Conservation (phyloP, 129 eudicot genomes). For the Logfia minima region DNA sequence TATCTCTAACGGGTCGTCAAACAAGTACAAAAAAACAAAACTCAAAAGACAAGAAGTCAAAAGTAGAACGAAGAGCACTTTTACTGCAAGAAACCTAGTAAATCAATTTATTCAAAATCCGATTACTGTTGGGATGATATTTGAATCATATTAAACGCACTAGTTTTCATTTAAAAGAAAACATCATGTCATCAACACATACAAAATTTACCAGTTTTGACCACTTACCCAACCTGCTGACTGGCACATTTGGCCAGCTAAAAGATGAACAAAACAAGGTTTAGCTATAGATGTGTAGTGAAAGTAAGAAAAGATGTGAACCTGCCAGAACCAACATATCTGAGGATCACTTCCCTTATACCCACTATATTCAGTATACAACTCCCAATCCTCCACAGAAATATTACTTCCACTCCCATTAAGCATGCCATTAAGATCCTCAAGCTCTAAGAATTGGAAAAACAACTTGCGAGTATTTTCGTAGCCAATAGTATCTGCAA, state of each 20-base stretch:
- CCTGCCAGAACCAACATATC: slow-evolving; percentile 86
- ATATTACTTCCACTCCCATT: slow-evolving; percentile 68
- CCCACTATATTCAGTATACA: slow-evolving; percentile 77
- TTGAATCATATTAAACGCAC: not conserved
- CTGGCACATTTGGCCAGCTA: not conserved
- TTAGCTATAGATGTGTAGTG: not conserved
- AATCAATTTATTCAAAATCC: not conserved
- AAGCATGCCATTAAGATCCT: slow-evolving; percentile 79
- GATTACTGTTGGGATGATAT: not conserved
- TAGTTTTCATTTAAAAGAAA: not conserved
- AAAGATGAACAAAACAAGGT: not conserved
- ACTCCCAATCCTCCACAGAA: slow-evolving; percentile 78
- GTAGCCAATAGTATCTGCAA: slow-evolving; percentile 50
- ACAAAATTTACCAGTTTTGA: not conserved
- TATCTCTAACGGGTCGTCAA: not conserved
- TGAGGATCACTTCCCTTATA: slow-evolving; percentile 63
- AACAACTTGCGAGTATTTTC: slow-evolving; percentile 33
- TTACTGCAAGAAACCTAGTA: no score
- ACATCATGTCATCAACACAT: not conserved
- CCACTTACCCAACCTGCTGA: not conserved
- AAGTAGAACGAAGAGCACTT: not conserved
- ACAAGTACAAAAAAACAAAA: not conserved
- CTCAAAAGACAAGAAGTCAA: not conserved
- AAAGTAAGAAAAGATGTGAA: not conserved
- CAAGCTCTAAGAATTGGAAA: slow-evolving; percentile 61